Evolutionary conservation across 768 basidiomycete species (phyloP).

Genomic region (Pulveroboletus sp.): DNA sequence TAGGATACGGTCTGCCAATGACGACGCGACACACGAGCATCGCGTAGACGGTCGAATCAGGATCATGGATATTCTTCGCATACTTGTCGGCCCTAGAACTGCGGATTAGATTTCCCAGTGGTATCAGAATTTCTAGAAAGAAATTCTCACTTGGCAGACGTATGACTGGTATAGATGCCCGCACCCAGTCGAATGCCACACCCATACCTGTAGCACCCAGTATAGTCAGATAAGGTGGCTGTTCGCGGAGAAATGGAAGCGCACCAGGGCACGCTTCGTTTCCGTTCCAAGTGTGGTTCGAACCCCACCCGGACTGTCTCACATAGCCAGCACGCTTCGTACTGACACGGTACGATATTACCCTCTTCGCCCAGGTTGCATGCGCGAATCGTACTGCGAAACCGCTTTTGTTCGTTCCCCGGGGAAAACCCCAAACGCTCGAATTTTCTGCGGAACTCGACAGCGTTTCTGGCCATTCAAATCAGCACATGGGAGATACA

Average conservation of each 20-base stretch:
- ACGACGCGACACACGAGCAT: conserved; percentile 26
- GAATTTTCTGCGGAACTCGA: conserved; percentile 15
- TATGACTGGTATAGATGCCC: conserved; percentile 21
- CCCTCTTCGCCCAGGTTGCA: conserved; percentile 22
- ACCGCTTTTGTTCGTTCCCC: conserved; percentile 25
- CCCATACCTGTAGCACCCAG: conserved; percentile 1
- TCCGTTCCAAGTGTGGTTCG: conserved; percentile 18
- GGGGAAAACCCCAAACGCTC: background rate
- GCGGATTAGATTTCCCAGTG: background rate
- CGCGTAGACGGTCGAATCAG: conserved; percentile 8
- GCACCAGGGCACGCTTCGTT: conserved; percentile 11
- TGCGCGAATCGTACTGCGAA: conserved; percentile 20
- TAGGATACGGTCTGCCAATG: conserved; percentile 11
- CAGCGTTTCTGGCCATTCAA: conserved; percentile 5
- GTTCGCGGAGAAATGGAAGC: conserved; percentile 1
- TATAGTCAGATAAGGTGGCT: conserved; percentile 7
- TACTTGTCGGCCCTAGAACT: conserved; percentile 20
- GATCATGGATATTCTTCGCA: conserved; percentile 8
- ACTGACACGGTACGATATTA: conserved; percentile 14
- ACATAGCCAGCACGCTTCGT: conserved; percentile 14
- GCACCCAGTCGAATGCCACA: conserved; percentile 23
- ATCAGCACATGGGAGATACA: background rate
- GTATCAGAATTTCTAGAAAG: background rate
- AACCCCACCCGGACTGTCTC: conserved; percentile 24
- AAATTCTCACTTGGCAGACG: conserved; percentile 23